Percentiles rank a stretch among this genome's conserved stretches.
These are phyloP conservation scores for Didymella keratinophila DNA, from an alignment of 2,329 filamentous ascomycete genomes.

Conservation along the genomic window DNA sequence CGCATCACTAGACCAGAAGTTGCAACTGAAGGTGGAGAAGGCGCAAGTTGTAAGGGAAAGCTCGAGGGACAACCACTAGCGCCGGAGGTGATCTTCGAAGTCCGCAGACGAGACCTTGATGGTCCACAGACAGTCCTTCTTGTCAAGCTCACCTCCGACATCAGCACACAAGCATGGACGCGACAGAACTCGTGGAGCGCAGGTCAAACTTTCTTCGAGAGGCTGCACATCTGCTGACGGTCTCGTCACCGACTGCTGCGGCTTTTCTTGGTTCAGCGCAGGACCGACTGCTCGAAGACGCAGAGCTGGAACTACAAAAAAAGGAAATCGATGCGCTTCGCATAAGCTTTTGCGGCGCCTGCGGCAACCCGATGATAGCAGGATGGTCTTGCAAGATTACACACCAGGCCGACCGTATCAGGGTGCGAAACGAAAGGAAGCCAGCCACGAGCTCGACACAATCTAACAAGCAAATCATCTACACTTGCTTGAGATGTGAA, in stretches of 20 bases:
- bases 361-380: slow-evolving; percentile 49
- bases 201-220: slow-evolving; percentile 46
- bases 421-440: slow-evolving; percentile 12
- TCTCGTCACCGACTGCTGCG: slow-evolving; percentile 45
- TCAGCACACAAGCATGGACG: slow-evolving; percentile 30
- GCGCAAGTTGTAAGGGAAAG: slow-evolving; percentile 10
- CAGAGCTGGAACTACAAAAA: slow-evolving; percentile 32
- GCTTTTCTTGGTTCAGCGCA: slow-evolving; percentile 43
- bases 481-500: slow-evolving; percentile 44
- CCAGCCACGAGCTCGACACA: slow-evolving; percentile 17
- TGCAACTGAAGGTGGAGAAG: slow-evolving; percentile 5
- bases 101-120: slow-evolving; percentile 24
- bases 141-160: slow-evolving; percentile 13
- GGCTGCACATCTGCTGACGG: slow-evolving; percentile 43
- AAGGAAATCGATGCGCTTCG: slow-evolving; percentile 44
- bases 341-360: slow-evolving; percentile 48
- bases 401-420: slow-evolving; percentile 10
- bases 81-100: slow-evolving; percentile 22
- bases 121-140: slow-evolving; percentile 23
- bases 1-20: slow-evolving; percentile 1
- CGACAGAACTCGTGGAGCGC: slow-evolving; percentile 26
- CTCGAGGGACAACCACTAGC: slow-evolving; percentile 34
- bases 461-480: slow-evolving; percentile 31
- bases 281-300: slow-evolving; percentile 40
- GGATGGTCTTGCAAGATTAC: slow-evolving; percentile 45